phyloP scores from a whole-genome alignment of 148 eudicot species.

The Rhododendron henanense region DNA sequence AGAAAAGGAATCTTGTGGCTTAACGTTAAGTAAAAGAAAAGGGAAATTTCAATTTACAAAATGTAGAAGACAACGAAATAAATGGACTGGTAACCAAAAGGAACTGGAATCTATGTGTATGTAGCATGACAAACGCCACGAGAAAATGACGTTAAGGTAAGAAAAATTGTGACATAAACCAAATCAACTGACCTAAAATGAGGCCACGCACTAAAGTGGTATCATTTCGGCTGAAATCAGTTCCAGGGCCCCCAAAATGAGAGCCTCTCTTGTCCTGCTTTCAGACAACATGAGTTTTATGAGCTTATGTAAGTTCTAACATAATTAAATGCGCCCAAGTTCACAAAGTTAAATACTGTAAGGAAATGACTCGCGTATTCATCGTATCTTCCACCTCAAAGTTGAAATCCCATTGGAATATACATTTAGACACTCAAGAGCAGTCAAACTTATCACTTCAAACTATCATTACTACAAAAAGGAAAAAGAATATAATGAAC shows the following conservation, averaged over 20 bases:
- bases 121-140: slow-evolving; percentile 68
- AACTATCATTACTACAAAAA: slow-evolving; percentile 3
- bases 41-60: slow-evolving; percentile 18
- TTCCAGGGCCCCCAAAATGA: slow-evolving; percentile 98
- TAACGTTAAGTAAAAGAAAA: slow-evolving; percentile 18
- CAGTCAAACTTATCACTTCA: slow-evolving; percentile 21
- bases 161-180: slow-evolving; percentile 55
- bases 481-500: slow-evolving; percentile 1
- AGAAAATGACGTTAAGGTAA: slow-evolving; percentile 25
- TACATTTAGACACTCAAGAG: slow-evolving; percentile 25
- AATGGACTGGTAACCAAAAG: slow-evolving; percentile 28
- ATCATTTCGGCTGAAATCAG: slow-evolving; percentile 94
- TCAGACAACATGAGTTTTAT: slow-evolving; percentile 83
- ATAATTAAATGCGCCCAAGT: slow-evolving; percentile 53
- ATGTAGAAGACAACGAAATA: slow-evolving; percentile 15
- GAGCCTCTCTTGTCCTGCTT: slow-evolving; percentile 99
- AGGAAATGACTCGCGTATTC: slow-evolving; percentile 51
- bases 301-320: slow-evolving; percentile 49
- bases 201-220: slow-evolving; percentile 94
- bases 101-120: slow-evolving; percentile 40
- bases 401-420: slow-evolving; percentile 22
- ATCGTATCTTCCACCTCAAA: slow-evolving; percentile 34
- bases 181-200: slow-evolving; percentile 86
- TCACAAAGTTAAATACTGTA: slow-evolving; percentile 61
- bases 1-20: slow-evolving; percentile 14